Percentiles rank a stretch among this genome's conserved stretches.
Evolutionary conservation across 805 yeast species (phyloP).

Genomic region (Kodamaea restingae): DNA sequence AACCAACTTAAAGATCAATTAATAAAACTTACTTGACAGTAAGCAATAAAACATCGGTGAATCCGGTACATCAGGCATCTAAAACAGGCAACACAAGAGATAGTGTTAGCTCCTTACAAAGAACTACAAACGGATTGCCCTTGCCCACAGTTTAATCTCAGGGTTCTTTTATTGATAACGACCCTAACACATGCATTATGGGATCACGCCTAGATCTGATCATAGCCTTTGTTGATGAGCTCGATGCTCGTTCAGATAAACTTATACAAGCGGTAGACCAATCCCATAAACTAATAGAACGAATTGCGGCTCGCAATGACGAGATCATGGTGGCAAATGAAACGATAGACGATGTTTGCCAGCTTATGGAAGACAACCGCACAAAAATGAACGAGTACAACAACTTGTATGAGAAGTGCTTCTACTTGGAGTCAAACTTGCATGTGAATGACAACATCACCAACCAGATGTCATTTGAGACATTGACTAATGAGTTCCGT

Average conservation of each 20-base stretch:
- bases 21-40: neutral
- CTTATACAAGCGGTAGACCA: slow-evolving; percentile 21
- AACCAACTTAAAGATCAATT: neutral
- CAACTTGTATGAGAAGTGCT: slow-evolving; percentile 29
- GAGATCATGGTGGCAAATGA: slow-evolving; percentile 24
- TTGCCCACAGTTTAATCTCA: too few species aligned
- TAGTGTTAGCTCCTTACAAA: too few species aligned
- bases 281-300: slow-evolving; percentile 20
- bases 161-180: too few species aligned
- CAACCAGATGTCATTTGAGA: slow-evolving; percentile 28
- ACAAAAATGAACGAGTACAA: slow-evolving; percentile 22
- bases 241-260: slow-evolving; percentile 25
- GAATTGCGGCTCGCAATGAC: slow-evolving; percentile 17
- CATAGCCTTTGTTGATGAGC: slow-evolving; percentile 27
- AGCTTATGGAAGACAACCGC: slow-evolving; percentile 21
- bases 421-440: slow-evolving; percentile 32
- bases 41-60: neutral
- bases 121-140: too few species aligned
- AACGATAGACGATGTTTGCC: slow-evolving; percentile 25
- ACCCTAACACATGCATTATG: slow-evolving; percentile 4
- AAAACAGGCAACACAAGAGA: neutral
- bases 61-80: neutral
- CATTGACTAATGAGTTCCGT: slow-evolving; percentile 26
- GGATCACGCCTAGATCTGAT: slow-evolving; percentile 26
- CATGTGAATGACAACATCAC: slow-evolving; percentile 29